Base-by-base conservation (phyloP, 495 filamentous ascomycete species). In the Penicillium pulvis region DNA sequence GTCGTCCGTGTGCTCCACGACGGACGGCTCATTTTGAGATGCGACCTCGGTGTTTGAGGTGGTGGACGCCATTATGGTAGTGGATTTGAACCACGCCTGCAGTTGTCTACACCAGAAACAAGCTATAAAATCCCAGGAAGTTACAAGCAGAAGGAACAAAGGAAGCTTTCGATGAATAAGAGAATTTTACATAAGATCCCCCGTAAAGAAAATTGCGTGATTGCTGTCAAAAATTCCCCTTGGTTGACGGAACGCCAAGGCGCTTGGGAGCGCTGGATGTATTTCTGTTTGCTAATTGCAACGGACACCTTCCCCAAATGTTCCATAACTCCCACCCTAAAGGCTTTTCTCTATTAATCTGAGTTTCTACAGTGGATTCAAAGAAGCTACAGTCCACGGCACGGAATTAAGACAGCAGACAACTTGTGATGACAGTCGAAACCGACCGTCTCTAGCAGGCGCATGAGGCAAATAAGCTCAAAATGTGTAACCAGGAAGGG, bases 11-110 rank as follows among this genome's bases (percentile, higher is more conserved):
- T 43, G 35, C 36, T 42, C 51, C 6, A 16, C 16, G 17, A 12
- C 39, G 20, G 17, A 36, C 4, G 20, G 4, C 36, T 53, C 51
- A 53, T 44, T 53, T 17, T 42, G 35, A 36, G 33, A 33, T 3
- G 6, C 50, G 3, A 24, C 50, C 33, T 52, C 33, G 17, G 35
- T 43, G 36, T 28, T 53, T 36, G 35, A 30, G 17, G 4, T 10
- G n/a, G 20, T 44, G 36, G 51, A 53, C 51, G 51, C 51, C 51
- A 53, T 53, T 26, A 20, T 28, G 39, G 36, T 41, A 42, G 51
- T 53, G 51, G 51, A 49, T 31, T 49, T 31, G 46, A 49, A 49
- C 46, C 51, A 53, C 24, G 35, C 11, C 3, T 8, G 36, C 33
- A 16, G 19, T 53, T 23, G 20, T 53, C 23, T 39, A 41, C 35